phyloP scores from a whole-genome alignment of 208 protist genomes.

The Leishmania arabica region DNA sequence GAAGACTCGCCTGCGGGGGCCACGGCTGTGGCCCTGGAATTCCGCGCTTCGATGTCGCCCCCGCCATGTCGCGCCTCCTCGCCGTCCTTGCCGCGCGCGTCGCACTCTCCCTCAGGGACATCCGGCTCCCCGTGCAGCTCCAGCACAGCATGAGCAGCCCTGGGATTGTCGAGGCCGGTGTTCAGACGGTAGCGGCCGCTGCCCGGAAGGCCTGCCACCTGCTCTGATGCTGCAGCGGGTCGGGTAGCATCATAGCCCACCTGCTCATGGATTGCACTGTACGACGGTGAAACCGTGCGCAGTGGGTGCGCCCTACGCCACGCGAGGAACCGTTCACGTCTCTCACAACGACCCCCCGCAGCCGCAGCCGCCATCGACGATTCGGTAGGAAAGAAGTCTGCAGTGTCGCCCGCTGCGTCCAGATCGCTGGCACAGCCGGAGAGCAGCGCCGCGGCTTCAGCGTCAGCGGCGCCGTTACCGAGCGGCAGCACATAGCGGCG shows the following conservation, averaged over 20 bases:
- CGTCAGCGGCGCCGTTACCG: neutral
- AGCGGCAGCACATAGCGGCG: slow-evolving; percentile 13
- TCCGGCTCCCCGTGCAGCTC: slow-evolving; percentile 24
- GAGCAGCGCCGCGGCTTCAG: neutral
- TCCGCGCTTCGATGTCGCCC: neutral
- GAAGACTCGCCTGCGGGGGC: neutral
- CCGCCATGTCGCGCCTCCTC: neutral
- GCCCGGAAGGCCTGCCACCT: neutral
- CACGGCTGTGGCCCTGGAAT: neutral
- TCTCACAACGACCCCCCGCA: slow-evolving; percentile 19
- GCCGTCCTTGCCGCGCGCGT: neutral
- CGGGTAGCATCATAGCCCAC: neutral
- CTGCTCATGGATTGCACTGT: neutral
- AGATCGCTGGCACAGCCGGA: too few relatives aligned
- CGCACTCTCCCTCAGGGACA: neutral
- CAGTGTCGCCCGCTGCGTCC: neutral
- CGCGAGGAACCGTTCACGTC: slow-evolving; percentile 56
- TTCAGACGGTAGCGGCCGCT: slow-evolving; percentile 59
- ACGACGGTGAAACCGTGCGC: slow-evolving; percentile 6
- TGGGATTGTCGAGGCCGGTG: slow-evolving; percentile 67
- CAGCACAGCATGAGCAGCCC: slow-evolving; percentile 30
- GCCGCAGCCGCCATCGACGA: slow-evolving; percentile 8
- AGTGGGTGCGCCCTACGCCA: slow-evolving; percentile 55
- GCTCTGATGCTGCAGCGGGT: neutral
- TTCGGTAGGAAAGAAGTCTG: neutral